These are phyloP conservation scores for Sextonia rubra DNA, from an alignment of 164 flowering plant genomes.

Conservation along the genomic window DNA sequence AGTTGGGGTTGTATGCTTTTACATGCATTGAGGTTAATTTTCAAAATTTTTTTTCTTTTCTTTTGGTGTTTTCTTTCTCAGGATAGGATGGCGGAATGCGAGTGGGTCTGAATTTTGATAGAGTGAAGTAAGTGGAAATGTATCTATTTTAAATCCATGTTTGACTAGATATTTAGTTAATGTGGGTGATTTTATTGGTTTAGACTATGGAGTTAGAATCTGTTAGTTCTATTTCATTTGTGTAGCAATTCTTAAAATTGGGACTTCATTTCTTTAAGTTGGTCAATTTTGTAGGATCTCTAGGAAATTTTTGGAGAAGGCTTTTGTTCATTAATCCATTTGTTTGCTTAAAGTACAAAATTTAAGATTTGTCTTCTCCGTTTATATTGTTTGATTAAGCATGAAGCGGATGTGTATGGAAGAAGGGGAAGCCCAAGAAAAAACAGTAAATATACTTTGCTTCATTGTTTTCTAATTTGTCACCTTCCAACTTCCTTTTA, in stretches of 20 bases:
- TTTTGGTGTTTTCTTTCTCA: constrained; percentile 17
- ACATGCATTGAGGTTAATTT: too few relatives aligned
- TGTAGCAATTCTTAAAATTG: neutral
- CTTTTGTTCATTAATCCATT: neutral
- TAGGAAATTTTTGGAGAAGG: neutral
- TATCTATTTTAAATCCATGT: neutral
- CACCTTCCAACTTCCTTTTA: neutral
- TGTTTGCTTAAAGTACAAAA: neutral
- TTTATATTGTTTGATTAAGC: neutral
- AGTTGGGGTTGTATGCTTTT: neutral
- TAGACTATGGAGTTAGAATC: neutral
- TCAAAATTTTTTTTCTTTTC: neutral
- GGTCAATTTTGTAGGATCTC: neutral
- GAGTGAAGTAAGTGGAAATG: constrained; percentile 71
- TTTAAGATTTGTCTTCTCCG: neutral
- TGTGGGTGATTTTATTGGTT: neutral
- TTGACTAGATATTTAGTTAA: neutral
- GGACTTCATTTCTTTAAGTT: neutral
- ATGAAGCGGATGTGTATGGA: neutral
- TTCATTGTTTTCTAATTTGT: neutral
- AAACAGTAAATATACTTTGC: too few relatives aligned
- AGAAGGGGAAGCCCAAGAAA: neutral
- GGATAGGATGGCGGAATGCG: constrained; percentile 92
- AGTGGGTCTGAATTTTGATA: constrained; percentile 91
- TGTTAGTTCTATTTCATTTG: neutral